A percentile compares a stretch with the other conserved stretches of the same genome.
These are phyloP conservation scores for Colletotrichum sidae DNA, from an alignment of 2,329 filamentous ascomycete species.

Conservation along the genomic window DNA sequence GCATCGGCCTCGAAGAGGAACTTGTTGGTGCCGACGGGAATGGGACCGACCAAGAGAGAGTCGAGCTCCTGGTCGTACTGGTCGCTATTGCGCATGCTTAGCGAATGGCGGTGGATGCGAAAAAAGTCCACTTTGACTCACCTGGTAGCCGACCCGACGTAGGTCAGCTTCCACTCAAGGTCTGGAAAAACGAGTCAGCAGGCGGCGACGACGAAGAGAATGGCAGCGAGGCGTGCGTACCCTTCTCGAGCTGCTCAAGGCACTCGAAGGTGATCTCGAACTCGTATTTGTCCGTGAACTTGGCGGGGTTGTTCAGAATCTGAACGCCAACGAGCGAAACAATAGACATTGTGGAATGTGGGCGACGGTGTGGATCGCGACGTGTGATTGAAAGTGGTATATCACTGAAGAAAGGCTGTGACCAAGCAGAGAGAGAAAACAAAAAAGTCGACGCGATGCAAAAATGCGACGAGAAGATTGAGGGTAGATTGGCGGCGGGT, in stretches of 20 bases:
- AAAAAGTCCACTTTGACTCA: conserved; percentile 62
- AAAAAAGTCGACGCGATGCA: conserved; percentile 1
- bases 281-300: conserved; percentile 91
- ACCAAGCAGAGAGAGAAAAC: conserved; percentile 8
- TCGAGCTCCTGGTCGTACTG: conserved; percentile 99
- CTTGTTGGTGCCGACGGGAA: conserved; percentile 97
- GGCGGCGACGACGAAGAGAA: neutral
- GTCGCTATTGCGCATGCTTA: conserved; percentile 67
- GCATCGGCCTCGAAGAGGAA: conserved; percentile 97
- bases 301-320: conserved; percentile 96
- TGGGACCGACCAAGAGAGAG: conserved; percentile 94
- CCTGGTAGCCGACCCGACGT: conserved; percentile 98
- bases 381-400: conserved; percentile 3
- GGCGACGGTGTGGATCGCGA: conserved; percentile 14
- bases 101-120: conserved; percentile 30
- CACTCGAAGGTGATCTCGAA: conserved; percentile 99
- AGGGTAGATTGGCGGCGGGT: conserved; percentile 5
- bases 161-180: conserved; percentile 99
- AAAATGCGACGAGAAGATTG: conserved; percentile 15
- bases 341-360: conserved; percentile 78
- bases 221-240: conserved; percentile 54
- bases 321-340: conserved; percentile 96
- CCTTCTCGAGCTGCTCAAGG: conserved; percentile 92
- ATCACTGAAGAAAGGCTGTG: conserved; percentile 11
- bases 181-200: conserved; percentile 63